Conservation (phyloP, 2,329 filamentous ascomycete genomes). For the Neofusicoccum kwambonambiense region DNA sequence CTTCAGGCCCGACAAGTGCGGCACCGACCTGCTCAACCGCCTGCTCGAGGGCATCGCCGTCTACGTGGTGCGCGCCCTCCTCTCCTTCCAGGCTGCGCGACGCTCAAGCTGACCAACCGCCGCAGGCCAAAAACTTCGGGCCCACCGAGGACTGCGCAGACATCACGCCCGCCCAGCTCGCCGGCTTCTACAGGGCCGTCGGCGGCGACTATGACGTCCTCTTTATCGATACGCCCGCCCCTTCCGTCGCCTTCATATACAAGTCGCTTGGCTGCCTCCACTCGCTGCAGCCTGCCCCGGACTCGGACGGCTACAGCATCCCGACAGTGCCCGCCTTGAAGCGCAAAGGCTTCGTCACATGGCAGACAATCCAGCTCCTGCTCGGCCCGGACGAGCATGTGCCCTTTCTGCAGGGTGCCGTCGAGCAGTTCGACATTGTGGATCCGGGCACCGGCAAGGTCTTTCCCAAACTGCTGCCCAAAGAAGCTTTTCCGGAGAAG, state of each 20-base stretch:
- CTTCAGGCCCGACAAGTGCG: slow-evolving; percentile 52
- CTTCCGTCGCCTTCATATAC: slow-evolving; percentile 87
- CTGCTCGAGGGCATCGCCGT: slow-evolving; percentile 48
- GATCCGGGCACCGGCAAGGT: slow-evolving; percentile 63
- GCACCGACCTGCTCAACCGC: slow-evolving; percentile 46
- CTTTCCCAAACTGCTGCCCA: slow-evolving; percentile 63
- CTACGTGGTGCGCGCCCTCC: slow-evolving; percentile 39
- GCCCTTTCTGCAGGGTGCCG: slow-evolving; percentile 76
- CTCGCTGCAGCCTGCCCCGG: slow-evolving; percentile 69
- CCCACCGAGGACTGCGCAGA: slow-evolving; percentile 45
- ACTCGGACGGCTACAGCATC: slow-evolving; percentile 65
- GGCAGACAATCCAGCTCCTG: slow-evolving; percentile 88
- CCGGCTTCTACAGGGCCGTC: slow-evolving; percentile 48
- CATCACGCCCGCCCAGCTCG: slow-evolving; percentile 49
- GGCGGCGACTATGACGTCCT: slow-evolving; percentile 55
- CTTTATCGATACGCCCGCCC: slow-evolving; percentile 71
- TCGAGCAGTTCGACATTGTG: slow-evolving; percentile 71
- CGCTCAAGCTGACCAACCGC: neutral
- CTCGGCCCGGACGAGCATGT: slow-evolving; percentile 87
- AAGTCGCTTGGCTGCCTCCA: slow-evolving; percentile 89
- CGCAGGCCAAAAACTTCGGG: slow-evolving; percentile 43
- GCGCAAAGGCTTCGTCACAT: slow-evolving; percentile 80
- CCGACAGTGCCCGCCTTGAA: slow-evolving; percentile 84
- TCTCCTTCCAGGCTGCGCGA: neutral
- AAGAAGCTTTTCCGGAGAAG: slow-evolving; percentile 66